phyloP scores from a whole-genome alignment of 768 basidiomycete species.

The Tricholomella constricta region DNA sequence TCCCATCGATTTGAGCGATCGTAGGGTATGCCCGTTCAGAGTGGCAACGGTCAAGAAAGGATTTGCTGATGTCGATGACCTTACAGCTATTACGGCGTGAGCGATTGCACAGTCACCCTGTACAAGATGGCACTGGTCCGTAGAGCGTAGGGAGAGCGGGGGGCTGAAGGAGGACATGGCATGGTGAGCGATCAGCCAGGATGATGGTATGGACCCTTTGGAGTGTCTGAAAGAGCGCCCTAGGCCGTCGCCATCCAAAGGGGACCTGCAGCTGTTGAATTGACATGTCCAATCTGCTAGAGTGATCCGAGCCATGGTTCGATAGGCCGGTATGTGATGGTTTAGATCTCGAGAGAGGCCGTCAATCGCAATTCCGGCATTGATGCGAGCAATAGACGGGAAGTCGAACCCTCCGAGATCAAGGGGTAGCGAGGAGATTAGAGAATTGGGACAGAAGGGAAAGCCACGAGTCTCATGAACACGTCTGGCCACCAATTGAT shows the following conservation, averaged over 20 bases:
- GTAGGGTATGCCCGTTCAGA: background rate
- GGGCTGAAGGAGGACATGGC: background rate
- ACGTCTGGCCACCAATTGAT: slow-evolving; percentile 7
- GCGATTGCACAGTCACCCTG: slow-evolving; percentile 14
- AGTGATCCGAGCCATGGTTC: slow-evolving; percentile 16
- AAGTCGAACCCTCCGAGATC: slow-evolving; percentile 21
- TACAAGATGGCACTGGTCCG: slow-evolving; percentile 7
- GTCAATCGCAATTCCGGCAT: slow-evolving; percentile 15
- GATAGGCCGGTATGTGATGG: slow-evolving; percentile 21
- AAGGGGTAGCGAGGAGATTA: slow-evolving; percentile 11
- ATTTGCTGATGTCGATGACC: too few relatives aligned
- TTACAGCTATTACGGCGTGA: too few relatives aligned
- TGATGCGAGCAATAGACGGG: slow-evolving; percentile 21
- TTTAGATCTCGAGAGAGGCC: slow-evolving; percentile 25
- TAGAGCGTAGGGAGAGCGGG: background rate
- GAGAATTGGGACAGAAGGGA: slow-evolving; percentile 18
- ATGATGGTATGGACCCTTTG: slow-evolving; percentile 2
- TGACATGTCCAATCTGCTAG: slow-evolving; percentile 20
- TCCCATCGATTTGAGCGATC: background rate
- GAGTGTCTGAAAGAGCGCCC: slow-evolving; percentile 2
- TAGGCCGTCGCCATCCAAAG: slow-evolving; percentile 3
- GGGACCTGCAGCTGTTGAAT: slow-evolving; percentile 5
- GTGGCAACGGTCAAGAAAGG: too few relatives aligned
- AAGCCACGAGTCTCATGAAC: slow-evolving; percentile 24
- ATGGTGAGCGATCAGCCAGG: slow-evolving; percentile 18